phyloP scores from a whole-genome alignment of 768 basidiomycete species.

The Macrolepiota albuminosa region DNA sequence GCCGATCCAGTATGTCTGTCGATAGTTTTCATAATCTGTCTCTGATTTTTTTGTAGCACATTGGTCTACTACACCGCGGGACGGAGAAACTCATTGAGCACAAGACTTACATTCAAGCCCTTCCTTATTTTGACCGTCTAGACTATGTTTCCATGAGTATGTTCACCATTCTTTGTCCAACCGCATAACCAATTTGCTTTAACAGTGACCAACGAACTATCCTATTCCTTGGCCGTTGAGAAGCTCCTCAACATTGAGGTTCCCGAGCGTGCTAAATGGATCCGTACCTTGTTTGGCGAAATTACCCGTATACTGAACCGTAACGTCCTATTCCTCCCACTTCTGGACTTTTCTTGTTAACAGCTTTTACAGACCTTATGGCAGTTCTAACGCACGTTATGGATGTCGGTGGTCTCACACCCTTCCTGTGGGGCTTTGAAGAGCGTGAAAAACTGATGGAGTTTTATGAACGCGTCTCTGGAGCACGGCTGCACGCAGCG shows the following conservation, averaged over 20 bases:
- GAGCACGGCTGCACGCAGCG: slow-evolving; percentile 95
- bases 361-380: slow-evolving; percentile 70
- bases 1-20: slow-evolving; percentile 67
- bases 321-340: slow-evolving; percentile 28
- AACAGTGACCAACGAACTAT: slow-evolving; percentile 96
- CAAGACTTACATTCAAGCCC: slow-evolving; percentile 96
- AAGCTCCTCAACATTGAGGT: slow-evolving; percentile 97
- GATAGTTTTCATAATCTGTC: background rate
- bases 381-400: slow-evolving; percentile 92
- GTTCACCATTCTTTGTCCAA: slow-evolving; percentile 24
- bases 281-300: slow-evolving; percentile 94
- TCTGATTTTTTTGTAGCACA: slow-evolving; percentile 49
- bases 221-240: slow-evolving; percentile 96
- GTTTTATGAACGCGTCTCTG: slow-evolving; percentile 98
- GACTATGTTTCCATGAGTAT: slow-evolving; percentile 99
- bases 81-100: slow-evolving; percentile 99
- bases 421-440: slow-evolving; percentile 99
- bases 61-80: slow-evolving; percentile 93
- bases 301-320: slow-evolving; percentile 95
- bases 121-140: slow-evolving; percentile 97
- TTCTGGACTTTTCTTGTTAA: background rate
- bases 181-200: background rate
- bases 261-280: slow-evolving; percentile 97
- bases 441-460: slow-evolving; percentile 99
- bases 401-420: slow-evolving; percentile 97